Conservation (phyloP, 2,329 filamentous ascomycete species). For the Septoria linicola region DNA sequence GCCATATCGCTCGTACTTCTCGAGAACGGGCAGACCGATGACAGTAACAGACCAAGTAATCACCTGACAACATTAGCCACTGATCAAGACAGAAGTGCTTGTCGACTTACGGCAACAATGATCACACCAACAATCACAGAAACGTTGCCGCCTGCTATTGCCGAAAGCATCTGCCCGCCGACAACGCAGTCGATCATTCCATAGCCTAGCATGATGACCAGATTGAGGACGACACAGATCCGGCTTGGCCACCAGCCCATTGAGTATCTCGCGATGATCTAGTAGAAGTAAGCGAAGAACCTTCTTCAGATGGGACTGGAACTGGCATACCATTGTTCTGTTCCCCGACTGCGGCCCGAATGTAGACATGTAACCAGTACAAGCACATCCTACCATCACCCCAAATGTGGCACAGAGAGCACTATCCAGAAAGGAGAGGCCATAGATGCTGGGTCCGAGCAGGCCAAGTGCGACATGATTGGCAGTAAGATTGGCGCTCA, state of each 20-base stretch:
- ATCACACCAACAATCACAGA: slow-evolving; percentile 61
- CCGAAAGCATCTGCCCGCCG: slow-evolving; percentile 60
- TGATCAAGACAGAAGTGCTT: neutral
- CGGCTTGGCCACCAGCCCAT: slow-evolving; percentile 59
- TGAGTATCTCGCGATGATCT: slow-evolving; percentile 50
- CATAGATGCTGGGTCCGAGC: slow-evolving; percentile 43
- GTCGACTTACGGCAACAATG: slow-evolving; percentile 37
- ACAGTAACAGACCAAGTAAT: slow-evolving; percentile 21
- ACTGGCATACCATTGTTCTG: slow-evolving; percentile 45
- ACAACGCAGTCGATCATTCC: slow-evolving; percentile 59
- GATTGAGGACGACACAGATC: slow-evolving; percentile 54
- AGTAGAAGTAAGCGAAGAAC: slow-evolving; percentile 6
- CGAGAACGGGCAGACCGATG: slow-evolving; percentile 38
- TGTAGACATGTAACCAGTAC: slow-evolving; percentile 51
- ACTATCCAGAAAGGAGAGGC: slow-evolving; percentile 48
- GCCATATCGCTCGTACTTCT: slow-evolving; percentile 44
- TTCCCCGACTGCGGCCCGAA: slow-evolving; percentile 55
- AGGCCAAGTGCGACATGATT: slow-evolving; percentile 47
- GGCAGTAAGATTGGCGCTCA: slow-evolving; percentile 20
- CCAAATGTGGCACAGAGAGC: slow-evolving; percentile 50
- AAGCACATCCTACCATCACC: slow-evolving; percentile 44
- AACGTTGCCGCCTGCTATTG: slow-evolving; percentile 54
- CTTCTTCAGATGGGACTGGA: neutral
- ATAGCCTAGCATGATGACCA: slow-evolving; percentile 59
- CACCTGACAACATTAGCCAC: slow-evolving; percentile 5